Conservation (phyloP, 495 filamentous ascomycete species). For the Penicillium lividum region DNA sequence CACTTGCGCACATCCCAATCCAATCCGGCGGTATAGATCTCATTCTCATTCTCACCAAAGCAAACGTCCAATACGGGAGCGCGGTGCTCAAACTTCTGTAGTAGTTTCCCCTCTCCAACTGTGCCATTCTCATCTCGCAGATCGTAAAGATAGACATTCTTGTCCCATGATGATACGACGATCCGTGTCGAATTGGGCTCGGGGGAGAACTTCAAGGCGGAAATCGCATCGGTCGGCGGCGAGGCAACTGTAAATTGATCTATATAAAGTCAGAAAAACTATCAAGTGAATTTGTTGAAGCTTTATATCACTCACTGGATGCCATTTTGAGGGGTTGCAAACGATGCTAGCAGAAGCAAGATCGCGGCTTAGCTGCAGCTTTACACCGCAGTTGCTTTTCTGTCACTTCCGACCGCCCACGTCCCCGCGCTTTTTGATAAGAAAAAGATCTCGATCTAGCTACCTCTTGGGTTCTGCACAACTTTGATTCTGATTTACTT, state of each 20-base stretch:
- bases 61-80: conserved; percentile 90
- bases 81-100: conserved; percentile 74
- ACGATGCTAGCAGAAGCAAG: neutral
- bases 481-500: neutral
- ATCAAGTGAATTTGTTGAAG: neutral
- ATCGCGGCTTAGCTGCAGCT: neutral
- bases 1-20: conserved; percentile 83
- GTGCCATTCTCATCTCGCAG: conserved; percentile 58
- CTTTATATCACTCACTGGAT: conserved; percentile 33
- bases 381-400: conserved; percentile 26
- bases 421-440: conserved; percentile 35
- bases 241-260: conserved; percentile 50
- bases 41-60: conserved; percentile 76
- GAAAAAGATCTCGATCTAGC: conserved; percentile 15
- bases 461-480: conserved; percentile 2
- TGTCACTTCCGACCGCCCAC: conserved; percentile 24
- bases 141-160: conserved; percentile 88
- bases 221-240: conserved; percentile 87
- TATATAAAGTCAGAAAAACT: conserved; percentile 12
- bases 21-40: conserved; percentile 80
- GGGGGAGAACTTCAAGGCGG: conserved; percentile 80
- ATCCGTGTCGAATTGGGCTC: conserved; percentile 63
- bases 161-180: conserved; percentile 94
- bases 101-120: conserved; percentile 58
- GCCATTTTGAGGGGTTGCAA: conserved; percentile 31